A percentile compares a stretch with the other conserved stretches of the same genome.
Conservation (phyloP, 805 yeast species). For the Monosporozyma servazzii region DNA sequence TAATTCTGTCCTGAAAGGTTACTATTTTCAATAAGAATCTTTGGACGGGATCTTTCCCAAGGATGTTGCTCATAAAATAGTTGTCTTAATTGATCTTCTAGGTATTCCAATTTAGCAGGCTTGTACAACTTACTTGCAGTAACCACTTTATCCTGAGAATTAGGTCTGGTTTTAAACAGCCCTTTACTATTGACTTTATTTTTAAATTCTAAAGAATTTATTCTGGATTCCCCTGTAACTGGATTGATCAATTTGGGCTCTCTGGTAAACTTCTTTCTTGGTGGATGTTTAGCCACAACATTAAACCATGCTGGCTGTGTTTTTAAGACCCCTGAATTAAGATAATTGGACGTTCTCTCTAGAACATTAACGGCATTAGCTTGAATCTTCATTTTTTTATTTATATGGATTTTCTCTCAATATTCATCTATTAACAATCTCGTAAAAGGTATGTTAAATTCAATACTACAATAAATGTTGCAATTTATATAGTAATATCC, state of each 20-base stretch:
- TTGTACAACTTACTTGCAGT: conserved; percentile 16
- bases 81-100: conserved; percentile 70
- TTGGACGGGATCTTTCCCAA: conserved; percentile 94
- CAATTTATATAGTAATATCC: too few species aligned
- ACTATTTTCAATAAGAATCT: conserved; percentile 65
- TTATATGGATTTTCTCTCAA: background rate
- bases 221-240: conserved; percentile 4
- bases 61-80: conserved; percentile 90
- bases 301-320: conserved; percentile 84
- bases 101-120: conserved; percentile 27
- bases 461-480: background rate
- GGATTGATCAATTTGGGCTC: conserved; percentile 24
- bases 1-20: conserved; percentile 48
- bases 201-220: conserved; percentile 12
- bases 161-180: conserved; percentile 30
- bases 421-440: background rate
- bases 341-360: conserved; percentile 69
- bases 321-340: conserved; percentile 58
- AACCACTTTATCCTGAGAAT: conserved; percentile 13
- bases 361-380: conserved; percentile 68
- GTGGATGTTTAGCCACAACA: conserved; percentile 78
- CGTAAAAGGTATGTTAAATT: background rate
- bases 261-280: conserved; percentile 45
- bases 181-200: conserved; percentile 12
- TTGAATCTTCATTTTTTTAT: conserved; percentile 52